phyloP scores from a whole-genome alignment of 768 basidiomycete species.

The Naematelia encephala region DNA sequence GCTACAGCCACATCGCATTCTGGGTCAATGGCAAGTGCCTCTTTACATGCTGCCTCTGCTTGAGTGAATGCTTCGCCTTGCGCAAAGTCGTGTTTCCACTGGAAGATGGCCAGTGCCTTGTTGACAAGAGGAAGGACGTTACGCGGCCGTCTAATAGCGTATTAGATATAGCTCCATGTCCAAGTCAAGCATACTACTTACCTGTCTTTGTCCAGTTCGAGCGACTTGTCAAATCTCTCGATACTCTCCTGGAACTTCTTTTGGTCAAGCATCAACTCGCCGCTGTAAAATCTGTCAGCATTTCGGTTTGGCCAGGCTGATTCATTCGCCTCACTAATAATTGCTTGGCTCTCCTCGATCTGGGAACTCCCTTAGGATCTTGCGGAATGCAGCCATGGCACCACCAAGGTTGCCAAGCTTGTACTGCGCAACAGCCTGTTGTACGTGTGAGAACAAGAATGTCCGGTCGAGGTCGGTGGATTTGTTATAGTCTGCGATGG shows the following conservation, averaged over 20 bases:
- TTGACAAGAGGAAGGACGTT: slow-evolving; percentile 95
- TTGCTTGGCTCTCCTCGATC: slow-evolving; percentile 83
- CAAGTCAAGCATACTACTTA: slow-evolving; percentile 49
- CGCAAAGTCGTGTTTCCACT: slow-evolving; percentile 83
- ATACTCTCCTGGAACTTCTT: slow-evolving; percentile 74
- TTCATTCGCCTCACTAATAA: slow-evolving; percentile 66
- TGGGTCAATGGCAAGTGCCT: slow-evolving; percentile 81
- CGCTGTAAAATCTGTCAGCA: slow-evolving; percentile 56
- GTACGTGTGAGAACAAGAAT: slow-evolving; percentile 97
- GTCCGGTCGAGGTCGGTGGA: slow-evolving; percentile 78
- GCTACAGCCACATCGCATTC: slow-evolving; percentile 97
- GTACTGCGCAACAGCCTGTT: slow-evolving; percentile 95
- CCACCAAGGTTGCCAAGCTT: slow-evolving; percentile 73
- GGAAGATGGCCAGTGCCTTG: slow-evolving; percentile 94
- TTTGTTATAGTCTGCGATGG: slow-evolving; percentile 85
- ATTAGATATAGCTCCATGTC: background rate
- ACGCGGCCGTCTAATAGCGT: slow-evolving; percentile 30
- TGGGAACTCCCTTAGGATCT: slow-evolving; percentile 80
- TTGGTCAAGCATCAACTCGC: slow-evolving; percentile 91
- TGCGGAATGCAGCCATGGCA: slow-evolving; percentile 86
- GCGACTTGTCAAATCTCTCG: slow-evolving; percentile 86
- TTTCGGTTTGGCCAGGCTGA: background rate
- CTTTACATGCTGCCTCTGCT: slow-evolving; percentile 78
- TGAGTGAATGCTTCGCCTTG: slow-evolving; percentile 49
- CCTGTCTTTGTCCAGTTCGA: slow-evolving; percentile 80